Evolutionary conservation across 495 filamentous ascomycete genomes (phyloP).

Genomic region (Aspergillus ellipticus): DNA sequence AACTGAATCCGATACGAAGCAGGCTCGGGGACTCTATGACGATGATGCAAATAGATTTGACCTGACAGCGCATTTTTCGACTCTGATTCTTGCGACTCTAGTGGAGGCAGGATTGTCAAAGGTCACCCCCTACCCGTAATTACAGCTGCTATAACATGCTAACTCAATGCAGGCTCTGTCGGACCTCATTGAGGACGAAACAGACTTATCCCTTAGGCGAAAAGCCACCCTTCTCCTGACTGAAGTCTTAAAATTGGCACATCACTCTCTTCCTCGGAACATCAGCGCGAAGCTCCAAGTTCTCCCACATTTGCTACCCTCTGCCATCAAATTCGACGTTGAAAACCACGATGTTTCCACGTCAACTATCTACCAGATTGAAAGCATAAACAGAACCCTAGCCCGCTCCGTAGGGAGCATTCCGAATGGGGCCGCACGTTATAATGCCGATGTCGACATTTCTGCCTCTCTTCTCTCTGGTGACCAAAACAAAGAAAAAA

Average conservation of each 20-base stretch:
- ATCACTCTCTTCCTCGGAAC: slow-evolving; percentile 71
- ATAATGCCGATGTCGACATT: slow-evolving; percentile 45
- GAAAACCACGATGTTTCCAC: slow-evolving; percentile 76
- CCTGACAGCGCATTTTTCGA: slow-evolving; percentile 88
- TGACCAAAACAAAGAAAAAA: slow-evolving; percentile 69
- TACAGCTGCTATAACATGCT: slow-evolving; percentile 1
- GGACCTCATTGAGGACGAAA: slow-evolving; percentile 63
- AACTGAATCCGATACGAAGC: slow-evolving; percentile 50
- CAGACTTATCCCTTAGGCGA: slow-evolving; percentile 71
- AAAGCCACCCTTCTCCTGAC: slow-evolving; percentile 89
- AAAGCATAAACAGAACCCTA: slow-evolving; percentile 91
- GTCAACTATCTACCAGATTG: slow-evolving; percentile 91
- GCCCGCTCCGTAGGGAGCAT: slow-evolving; percentile 62
- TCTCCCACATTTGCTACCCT: slow-evolving; percentile 73
- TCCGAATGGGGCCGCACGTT: slow-evolving; percentile 36
- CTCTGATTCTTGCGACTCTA: slow-evolving; percentile 81
- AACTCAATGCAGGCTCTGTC: slow-evolving; percentile 51
- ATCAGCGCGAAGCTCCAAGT: slow-evolving; percentile 80
- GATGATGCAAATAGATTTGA: slow-evolving; percentile 69
- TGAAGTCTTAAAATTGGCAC: slow-evolving; percentile 84
- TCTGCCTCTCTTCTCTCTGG: slow-evolving; percentile 37
- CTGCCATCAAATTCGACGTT: slow-evolving; percentile 65
- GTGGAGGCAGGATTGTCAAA: slow-evolving; percentile 76
- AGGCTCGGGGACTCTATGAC: slow-evolving; percentile 45
- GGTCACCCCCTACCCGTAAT: slow-evolving; percentile 34